Percentiles rank a stretch among this genome's conserved stretches.
phyloP scores from a whole-genome alignment of 2,329 filamentous ascomycete species.

The Scortechinia acanthostroma region DNA sequence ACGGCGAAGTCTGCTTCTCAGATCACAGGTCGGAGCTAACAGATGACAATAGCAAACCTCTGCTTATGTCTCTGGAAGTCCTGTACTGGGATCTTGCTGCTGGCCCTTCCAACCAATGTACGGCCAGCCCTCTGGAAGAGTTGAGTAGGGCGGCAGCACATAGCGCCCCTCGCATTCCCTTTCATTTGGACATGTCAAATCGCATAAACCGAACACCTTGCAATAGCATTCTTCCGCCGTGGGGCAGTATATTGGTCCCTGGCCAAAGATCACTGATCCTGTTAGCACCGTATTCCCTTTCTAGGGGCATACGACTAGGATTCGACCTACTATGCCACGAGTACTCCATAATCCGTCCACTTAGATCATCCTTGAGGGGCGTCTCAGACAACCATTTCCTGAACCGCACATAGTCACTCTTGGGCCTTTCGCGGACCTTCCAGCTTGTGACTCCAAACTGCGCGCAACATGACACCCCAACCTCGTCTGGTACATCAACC shows the following conservation, averaged over 20 bases:
- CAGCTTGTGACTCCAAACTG: conserved; percentile 51
- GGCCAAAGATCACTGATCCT: conserved; percentile 45
- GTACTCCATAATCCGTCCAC: conserved; percentile 26
- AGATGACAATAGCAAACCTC: too few species aligned
- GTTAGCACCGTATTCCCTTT: neutral
- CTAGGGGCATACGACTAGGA: neutral
- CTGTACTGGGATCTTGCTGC: conserved; percentile 3
- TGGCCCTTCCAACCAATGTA: conserved; percentile 40
- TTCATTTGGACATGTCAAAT: conserved; percentile 23
- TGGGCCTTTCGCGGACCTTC: conserved; percentile 57
- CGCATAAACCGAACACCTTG: conserved; percentile 56
- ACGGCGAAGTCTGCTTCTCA: too few species aligned
- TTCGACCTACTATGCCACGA: neutral
- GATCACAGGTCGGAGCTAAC: too few species aligned
- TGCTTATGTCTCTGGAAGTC: neutral
- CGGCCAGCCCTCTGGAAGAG: conserved; percentile 56
- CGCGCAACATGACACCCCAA: conserved; percentile 19
- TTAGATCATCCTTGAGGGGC: conserved; percentile 25
- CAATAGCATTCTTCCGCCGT: conserved; percentile 57
- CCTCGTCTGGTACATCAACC: conserved; percentile 3
- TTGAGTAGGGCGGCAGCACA: conserved; percentile 45
- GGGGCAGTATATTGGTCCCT: conserved; percentile 51
- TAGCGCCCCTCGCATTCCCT: conserved; percentile 49
- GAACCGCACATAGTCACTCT: conserved; percentile 38
- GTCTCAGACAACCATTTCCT: conserved; percentile 36